Evolutionary conservation across 2,329 filamentous ascomycete species (phyloP), one percentile per base, ranked within the genome.

Genomic region (Hypoxylon sp.): DNA sequence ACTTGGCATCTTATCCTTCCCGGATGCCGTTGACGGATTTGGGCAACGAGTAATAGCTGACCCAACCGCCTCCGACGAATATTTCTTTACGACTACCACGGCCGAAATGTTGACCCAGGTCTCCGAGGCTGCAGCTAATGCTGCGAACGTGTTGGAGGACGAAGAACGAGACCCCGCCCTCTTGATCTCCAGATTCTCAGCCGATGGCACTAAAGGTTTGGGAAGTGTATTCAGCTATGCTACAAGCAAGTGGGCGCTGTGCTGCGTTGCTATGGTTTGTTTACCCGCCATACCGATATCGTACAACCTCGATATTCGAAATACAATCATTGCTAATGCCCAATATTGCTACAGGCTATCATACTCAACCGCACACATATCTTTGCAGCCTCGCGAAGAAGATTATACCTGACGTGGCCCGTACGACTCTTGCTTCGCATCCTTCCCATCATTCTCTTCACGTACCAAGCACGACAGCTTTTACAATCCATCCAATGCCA

Each of bases 401-500:
- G 92, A 58, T 84, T 98, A n/a, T 87, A 87, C 9, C 84, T 98
- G 2, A 87, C 87, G 61, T 95, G 93, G 89, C 87, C 90, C 37
- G 83, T 91, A 56, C 89, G 94, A 47, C 80, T 97, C 3, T 78
- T 89, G 6, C 79, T 97, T 13, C 92, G 94, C 56, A 82, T 91
- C 33, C 77, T 90, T 2, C 93, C 94, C 0, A 90, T 97, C 46
- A 42, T 91, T 4, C 82, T 94, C 0, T 90, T 97, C 61, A 76
- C 87, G 4, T 80, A 87, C 37, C 93, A 98, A 76, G 89, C 91
- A 22, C 83, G 89, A 47, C 85, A 83, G 42, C 81, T 98, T 2
- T 85, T 98, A 5, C 92, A 94, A 75, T 94, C 93, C 1, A 93
- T 98, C 71, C 93, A 94, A 76, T 98, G 96, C 76, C 96, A 99